A percentile compares a stretch with the other conserved stretches of the same genome.
These are phyloP conservation scores for Barbatosphaeria neglecta DNA, from an alignment of 495 filamentous ascomycete species.

Conservation along the genomic window DNA sequence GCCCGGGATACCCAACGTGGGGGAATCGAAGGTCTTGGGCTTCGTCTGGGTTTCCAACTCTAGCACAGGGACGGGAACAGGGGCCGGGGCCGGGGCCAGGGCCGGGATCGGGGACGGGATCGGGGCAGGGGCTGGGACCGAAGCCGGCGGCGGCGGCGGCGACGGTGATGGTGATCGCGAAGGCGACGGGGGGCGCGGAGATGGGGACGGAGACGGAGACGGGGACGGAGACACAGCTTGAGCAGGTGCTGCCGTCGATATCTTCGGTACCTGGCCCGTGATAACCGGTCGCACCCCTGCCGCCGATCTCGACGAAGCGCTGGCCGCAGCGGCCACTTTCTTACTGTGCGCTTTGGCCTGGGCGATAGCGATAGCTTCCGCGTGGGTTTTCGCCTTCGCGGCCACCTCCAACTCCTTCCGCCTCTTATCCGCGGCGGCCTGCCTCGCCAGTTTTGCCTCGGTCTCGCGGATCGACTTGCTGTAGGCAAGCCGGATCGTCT, in stretches of 20 bases:
- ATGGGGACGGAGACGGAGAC: background rate
- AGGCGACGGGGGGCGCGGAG: too few species aligned
- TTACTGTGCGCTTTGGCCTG: constrained; percentile 12
- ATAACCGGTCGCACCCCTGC: background rate
- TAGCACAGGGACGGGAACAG: too few species aligned
- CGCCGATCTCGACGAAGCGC: too few species aligned
- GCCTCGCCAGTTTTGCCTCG: constrained; percentile 45
- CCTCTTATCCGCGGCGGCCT: constrained; percentile 28
- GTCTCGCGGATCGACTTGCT: constrained; percentile 63
- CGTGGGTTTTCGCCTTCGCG: constrained; percentile 17
- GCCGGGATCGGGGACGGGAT: constrained; percentile 5
- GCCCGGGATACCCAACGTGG: constrained; percentile 56
- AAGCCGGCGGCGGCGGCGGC: constrained; percentile 2
- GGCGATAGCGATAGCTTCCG: constrained; percentile 15
- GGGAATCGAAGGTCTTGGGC: constrained; percentile 39
- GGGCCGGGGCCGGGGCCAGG: background rate
- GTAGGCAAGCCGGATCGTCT: constrained; percentile 69
- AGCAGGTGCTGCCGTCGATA: constrained; percentile 11
- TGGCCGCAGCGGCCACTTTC: constrained; percentile 6
- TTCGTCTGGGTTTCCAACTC: background rate
- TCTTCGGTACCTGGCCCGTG: constrained; percentile 15
- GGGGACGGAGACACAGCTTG: constrained; percentile 6
- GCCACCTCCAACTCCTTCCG: constrained; percentile 29
- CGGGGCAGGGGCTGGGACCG: constrained; percentile 2
- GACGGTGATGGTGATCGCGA: too few species aligned